phyloP scores from a whole-genome alignment of 257 asterid species.

The Fraxinus americana region DNA sequence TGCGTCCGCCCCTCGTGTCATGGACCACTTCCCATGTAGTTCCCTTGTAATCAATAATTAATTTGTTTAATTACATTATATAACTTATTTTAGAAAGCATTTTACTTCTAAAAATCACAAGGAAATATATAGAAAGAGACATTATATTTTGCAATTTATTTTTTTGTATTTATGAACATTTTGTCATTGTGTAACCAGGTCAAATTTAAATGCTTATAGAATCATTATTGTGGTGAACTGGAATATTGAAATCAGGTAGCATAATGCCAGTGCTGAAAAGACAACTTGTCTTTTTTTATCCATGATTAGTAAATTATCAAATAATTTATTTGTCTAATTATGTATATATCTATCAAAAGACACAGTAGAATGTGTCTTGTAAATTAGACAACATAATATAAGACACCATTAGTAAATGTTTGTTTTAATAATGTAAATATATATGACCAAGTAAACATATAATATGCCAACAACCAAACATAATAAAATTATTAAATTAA shows the following conservation, averaged over 20 bases:
- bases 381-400: slow-evolving; percentile 33
- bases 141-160: not conserved
- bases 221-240: slow-evolving; percentile 2
- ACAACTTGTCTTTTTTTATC: slow-evolving; percentile 8
- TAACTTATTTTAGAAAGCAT: not conserved
- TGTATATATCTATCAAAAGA: slow-evolving; percentile 21
- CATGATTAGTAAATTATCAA: slow-evolving; percentile 16
- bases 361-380: slow-evolving; percentile 23
- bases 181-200: not conserved
- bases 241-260: slow-evolving; percentile 10
- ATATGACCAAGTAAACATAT: not conserved
- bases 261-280: slow-evolving; percentile 6
- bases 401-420: slow-evolving; percentile 15
- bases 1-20: no score
- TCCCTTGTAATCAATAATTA: not conserved
- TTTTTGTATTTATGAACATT: not conserved
- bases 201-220: no score
- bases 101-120: not conserved
- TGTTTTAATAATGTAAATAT: not conserved
- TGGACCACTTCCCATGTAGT: not conserved
- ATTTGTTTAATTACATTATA: not conserved
- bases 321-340: slow-evolving; percentile 19
- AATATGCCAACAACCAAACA: slow-evolving; percentile 24
- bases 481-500: not conserved
- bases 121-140: not conserved